Percentiles rank a stretch among this genome's conserved stretches.
Conservation (phyloP, 306 rosid species). For the Purshia tridentata region DNA sequence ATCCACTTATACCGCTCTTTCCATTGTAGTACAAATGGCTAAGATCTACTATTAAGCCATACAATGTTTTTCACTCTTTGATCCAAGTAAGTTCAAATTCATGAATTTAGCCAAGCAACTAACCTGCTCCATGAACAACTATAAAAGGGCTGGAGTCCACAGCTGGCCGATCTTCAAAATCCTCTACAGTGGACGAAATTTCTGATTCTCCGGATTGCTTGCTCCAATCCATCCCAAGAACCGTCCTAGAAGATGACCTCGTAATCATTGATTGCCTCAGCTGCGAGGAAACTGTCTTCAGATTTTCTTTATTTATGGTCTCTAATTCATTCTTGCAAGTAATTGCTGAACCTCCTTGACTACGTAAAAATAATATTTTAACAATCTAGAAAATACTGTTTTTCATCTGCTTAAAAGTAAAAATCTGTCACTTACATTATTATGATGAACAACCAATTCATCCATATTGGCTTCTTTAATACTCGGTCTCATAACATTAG, state of each 20-base stretch:
- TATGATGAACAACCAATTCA: background rate
- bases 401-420: background rate
- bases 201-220: slow-evolving; percentile 57
- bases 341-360: slow-evolving; percentile 83
- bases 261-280: slow-evolving; percentile 64
- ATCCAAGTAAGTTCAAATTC: background rate
- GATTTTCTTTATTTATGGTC: slow-evolving; percentile 68
- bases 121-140: slow-evolving; percentile 99
- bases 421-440: background rate
- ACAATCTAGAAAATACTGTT: background rate
- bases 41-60: background rate
- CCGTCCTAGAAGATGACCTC: slow-evolving; percentile 41
- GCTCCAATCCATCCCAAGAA: slow-evolving; percentile 96
- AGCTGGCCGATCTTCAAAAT: slow-evolving; percentile 44
- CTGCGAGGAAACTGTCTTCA: slow-evolving; percentile 68
- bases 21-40: background rate
- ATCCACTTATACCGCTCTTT: background rate
- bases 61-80: background rate
- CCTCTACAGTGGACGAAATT: slow-evolving; percentile 40
- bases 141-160: slow-evolving; percentile 51
- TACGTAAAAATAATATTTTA: background rate
- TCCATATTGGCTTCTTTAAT: background rate
- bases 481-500: background rate
- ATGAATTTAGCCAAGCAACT: slow-evolving; percentile 13
- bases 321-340: slow-evolving; percentile 83